Percentiles rank a stretch among this genome's conserved stretches.
Conservation (phyloP, 768 basidiomycete genomes). For the Cubamyces lactineus region DNA sequence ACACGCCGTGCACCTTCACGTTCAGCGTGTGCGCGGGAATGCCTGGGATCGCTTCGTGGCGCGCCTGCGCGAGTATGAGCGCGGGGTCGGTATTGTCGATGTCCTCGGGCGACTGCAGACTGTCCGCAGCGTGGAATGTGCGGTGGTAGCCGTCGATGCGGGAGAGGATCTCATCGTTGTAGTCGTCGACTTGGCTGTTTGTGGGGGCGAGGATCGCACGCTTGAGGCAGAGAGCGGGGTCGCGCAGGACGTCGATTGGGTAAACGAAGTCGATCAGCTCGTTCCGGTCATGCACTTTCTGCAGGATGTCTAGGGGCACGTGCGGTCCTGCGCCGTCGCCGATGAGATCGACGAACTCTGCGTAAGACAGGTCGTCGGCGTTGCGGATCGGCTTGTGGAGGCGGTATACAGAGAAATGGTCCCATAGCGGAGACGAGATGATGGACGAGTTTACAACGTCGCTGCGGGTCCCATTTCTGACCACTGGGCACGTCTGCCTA, state of each 20-base stretch:
- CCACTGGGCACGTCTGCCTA: constrained; percentile 45
- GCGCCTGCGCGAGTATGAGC: constrained; percentile 30
- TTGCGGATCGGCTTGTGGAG: constrained; percentile 42
- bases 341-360: constrained; percentile 42
- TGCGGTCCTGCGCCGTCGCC: constrained; percentile 38
- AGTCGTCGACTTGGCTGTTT: constrained; percentile 40
- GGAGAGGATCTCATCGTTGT: constrained; percentile 38
- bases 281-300: constrained; percentile 13
- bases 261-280: constrained; percentile 36
- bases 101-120: constrained; percentile 30
- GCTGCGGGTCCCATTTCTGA: constrained; percentile 33
- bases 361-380: constrained; percentile 40
- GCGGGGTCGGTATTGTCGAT: constrained; percentile 24
- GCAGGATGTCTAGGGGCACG: constrained; percentile 32
- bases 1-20: constrained; percentile 40
- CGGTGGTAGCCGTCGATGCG: constrained; percentile 30
- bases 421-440: constrained; percentile 40
- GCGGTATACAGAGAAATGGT: constrained; percentile 30
- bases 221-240: constrained; percentile 33
- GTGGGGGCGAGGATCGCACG: constrained; percentile 44
- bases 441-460: constrained; percentile 42
- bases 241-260: constrained; percentile 28
- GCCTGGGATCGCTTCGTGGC: constrained; percentile 25
- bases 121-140: constrained; percentile 33
- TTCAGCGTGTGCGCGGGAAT: constrained; percentile 33